Evolutionary conservation across 306 rosid genomes (phyloP).

Genomic region (Abrus pulchellus): DNA sequence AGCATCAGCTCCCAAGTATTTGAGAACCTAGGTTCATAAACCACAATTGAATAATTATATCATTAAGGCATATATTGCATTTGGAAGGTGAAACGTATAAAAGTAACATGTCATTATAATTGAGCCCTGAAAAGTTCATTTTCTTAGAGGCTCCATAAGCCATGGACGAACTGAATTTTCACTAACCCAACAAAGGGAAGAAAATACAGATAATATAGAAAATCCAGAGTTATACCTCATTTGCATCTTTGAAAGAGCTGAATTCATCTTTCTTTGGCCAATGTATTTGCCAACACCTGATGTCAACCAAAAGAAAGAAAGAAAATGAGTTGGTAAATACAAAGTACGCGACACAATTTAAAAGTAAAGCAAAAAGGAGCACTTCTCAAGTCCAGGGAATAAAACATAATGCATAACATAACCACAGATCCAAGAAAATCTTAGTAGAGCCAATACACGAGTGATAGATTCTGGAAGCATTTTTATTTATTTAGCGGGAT

Average conservation of each 20-base stretch:
- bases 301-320: not conserved
- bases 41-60: constrained; percentile 42
- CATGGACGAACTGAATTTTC: constrained; percentile 8
- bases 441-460: not conserved
- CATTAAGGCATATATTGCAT: not conserved
- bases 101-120: not conserved
- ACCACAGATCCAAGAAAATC: constrained; percentile 4
- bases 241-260: constrained; percentile 61
- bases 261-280: constrained; percentile 65
- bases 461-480: not conserved
- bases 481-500: constrained; percentile 18
- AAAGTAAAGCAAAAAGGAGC: constrained; percentile 19
- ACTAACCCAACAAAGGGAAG: not conserved
- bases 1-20: constrained; percentile 58
- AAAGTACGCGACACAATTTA: not conserved
- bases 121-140: constrained; percentile 15
- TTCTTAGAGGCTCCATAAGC: constrained; percentile 31
- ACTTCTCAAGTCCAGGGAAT: constrained; percentile 26
- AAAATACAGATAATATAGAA: constrained; percentile 7
- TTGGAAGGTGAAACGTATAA: constrained; percentile 26
- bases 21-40: constrained; percentile 53
- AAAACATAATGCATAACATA: constrained; percentile 8
- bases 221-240: constrained; percentile 53
- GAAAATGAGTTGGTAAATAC: not conserved
- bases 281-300: constrained; percentile 59